Conservation (phyloP, 805 yeast genomes). For the Priceomyces castillae region DNA sequence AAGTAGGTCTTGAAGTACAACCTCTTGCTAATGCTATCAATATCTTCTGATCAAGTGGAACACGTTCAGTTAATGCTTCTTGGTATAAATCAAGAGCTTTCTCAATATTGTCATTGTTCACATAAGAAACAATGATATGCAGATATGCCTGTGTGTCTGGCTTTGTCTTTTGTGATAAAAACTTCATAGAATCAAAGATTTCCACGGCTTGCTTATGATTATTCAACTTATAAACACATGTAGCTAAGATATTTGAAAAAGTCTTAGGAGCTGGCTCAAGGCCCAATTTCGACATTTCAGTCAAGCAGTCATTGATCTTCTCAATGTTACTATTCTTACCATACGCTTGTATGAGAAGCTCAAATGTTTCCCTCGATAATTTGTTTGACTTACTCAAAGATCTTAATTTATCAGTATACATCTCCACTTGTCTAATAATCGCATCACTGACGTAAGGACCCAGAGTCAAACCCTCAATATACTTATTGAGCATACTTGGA, state of each 20-base stretch:
- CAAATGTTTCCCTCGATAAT: conserved; percentile 41
- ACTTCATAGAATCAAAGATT: conserved; percentile 83
- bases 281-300: conserved; percentile 34
- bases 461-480: conserved; percentile 34
- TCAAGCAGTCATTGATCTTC: conserved; percentile 36
- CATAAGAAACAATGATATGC: conserved; percentile 65
- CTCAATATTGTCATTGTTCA: conserved; percentile 61
- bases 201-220: conserved; percentile 62
- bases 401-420: conserved; percentile 25
- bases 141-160: conserved; percentile 72
- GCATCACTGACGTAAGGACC: conserved; percentile 19
- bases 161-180: conserved; percentile 58
- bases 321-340: conserved; percentile 39
- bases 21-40: conserved; percentile 64
- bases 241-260: conserved; percentile 57
- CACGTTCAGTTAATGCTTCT: conserved; percentile 50
- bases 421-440: conserved; percentile 29
- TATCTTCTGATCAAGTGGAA: conserved; percentile 32
- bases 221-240: conserved; percentile 51
- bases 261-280: conserved; percentile 44
- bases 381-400: conserved; percentile 16
- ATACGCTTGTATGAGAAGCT: conserved; percentile 44
- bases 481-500: conserved; percentile 32
- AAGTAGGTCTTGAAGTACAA: conserved; percentile 52
- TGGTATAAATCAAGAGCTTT: conserved; percentile 72